These are phyloP conservation scores for Plectosphaerella plurivora DNA, from an alignment of 2,329 filamentous ascomycete species.

Conservation along the genomic window DNA sequence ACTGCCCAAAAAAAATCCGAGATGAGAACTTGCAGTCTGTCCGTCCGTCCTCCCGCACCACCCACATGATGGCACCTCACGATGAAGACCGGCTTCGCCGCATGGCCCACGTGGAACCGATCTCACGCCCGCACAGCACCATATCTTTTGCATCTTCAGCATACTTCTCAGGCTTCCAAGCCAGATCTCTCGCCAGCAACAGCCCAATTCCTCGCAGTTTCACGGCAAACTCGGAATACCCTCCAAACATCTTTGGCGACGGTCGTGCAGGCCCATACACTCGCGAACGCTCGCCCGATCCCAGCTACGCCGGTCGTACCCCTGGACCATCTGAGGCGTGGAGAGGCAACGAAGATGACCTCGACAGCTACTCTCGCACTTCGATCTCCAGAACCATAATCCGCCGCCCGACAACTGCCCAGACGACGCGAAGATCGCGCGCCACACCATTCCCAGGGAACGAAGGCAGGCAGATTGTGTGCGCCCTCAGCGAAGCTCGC, in stretches of 20 bases:
- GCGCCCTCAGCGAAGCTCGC: conserved; percentile 83
- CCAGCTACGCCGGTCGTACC: neutral
- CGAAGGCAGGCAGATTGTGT: conserved; percentile 70
- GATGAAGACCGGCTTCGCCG: too few relatives aligned
- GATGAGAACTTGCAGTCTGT: too few relatives aligned
- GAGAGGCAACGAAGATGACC: neutral
- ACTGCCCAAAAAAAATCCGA: too few relatives aligned
- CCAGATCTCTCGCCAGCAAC: too few relatives aligned
- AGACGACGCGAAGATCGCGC: conserved; percentile 38
- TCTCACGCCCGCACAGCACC: too few relatives aligned
- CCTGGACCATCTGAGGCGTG: neutral
- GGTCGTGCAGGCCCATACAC: neutral
- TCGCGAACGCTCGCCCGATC: neutral
- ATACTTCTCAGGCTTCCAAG: too few relatives aligned
- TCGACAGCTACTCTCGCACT: neutral
- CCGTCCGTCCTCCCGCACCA: too few relatives aligned
- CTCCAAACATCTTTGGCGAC: neutral
- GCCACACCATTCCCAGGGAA: conserved; percentile 36
- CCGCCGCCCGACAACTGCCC: conserved; percentile 22
- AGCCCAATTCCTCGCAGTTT: too few relatives aligned
- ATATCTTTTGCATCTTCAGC: too few relatives aligned
- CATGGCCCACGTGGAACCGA: too few relatives aligned
- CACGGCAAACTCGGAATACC: neutral
- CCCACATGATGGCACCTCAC: too few relatives aligned
- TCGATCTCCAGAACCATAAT: neutral